Conservation (phyloP, 2,329 filamentous ascomycete species). For the Microdochium paspali region DNA sequence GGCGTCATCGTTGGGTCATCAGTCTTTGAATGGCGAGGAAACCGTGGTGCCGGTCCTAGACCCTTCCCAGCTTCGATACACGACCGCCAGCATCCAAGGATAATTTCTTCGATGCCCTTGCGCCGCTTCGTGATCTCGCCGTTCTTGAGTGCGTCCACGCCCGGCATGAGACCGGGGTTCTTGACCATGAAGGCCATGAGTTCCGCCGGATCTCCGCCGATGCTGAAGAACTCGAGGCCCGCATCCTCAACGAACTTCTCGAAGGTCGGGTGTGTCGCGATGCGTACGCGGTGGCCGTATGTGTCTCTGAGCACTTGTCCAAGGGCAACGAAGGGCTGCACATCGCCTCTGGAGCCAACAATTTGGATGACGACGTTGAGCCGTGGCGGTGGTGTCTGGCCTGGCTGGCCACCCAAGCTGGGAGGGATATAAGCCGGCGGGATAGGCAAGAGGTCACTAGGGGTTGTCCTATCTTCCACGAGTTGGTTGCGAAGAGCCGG, state of each 20-base stretch:
- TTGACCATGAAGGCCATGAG: conserved; percentile 61
- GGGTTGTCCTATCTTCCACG: conserved; percentile 30
- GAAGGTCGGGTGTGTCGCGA: conserved; percentile 47
- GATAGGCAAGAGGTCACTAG: conserved; percentile 27
- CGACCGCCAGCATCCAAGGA: conserved; percentile 65
- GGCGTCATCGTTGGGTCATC: conserved; percentile 4
- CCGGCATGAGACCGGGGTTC: conserved; percentile 65
- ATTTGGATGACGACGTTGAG: conserved; percentile 47
- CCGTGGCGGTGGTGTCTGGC: conserved; percentile 22
- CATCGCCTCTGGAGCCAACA: conserved; percentile 41
- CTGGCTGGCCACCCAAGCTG: conserved; percentile 57
- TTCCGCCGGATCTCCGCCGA: conserved; percentile 45
- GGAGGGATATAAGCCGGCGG: conserved; percentile 65
- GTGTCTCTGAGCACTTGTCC: conserved; percentile 36
- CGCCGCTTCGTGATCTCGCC: conserved; percentile 60
- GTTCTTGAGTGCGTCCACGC: conserved; percentile 54
- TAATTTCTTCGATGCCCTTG: conserved; percentile 57
- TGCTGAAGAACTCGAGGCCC: conserved; percentile 47
- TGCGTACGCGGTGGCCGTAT: conserved; percentile 43
- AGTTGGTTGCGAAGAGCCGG: conserved; percentile 53
- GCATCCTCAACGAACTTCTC: conserved; percentile 39
- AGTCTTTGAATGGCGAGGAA: conserved; percentile 17
- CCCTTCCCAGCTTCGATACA: conserved; percentile 65
- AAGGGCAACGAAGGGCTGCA: conserved; percentile 50
- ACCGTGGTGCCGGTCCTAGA: conserved; percentile 29